Evolutionary conservation across 441 rosid species (phyloP).

Genomic region (Euphorbia corollata): DNA sequence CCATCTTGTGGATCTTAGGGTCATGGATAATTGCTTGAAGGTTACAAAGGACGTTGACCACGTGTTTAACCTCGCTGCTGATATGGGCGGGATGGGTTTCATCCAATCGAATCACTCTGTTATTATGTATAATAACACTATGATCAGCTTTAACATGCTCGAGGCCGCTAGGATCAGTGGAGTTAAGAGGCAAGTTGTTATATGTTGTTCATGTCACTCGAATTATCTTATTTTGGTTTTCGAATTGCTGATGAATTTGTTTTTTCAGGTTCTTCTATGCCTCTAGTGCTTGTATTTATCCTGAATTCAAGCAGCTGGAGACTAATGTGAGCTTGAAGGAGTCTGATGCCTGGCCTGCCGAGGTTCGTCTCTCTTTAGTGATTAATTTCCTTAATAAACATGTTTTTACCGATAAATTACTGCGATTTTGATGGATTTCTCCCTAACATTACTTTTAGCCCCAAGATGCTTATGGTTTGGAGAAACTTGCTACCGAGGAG

Average conservation of each 20-base stretch:
- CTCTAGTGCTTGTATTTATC: slow-evolving; percentile 95
- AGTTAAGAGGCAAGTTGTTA: slow-evolving; percentile 56
- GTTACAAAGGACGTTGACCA: slow-evolving; percentile 69
- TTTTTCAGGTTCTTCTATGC: slow-evolving; percentile 82
- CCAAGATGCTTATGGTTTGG: slow-evolving; percentile 99
- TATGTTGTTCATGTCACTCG: not conserved
- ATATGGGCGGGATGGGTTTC: slow-evolving; percentile 99
- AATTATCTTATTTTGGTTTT: not conserved
- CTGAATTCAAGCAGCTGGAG: slow-evolving; percentile 93
- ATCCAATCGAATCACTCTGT: slow-evolving; percentile 98
- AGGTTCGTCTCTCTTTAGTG: slow-evolving; percentile 44
- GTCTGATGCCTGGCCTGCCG: slow-evolving; percentile 99
- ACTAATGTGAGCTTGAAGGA: slow-evolving; percentile 97
- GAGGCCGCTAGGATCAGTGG: slow-evolving; percentile 92
- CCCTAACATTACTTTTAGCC: slow-evolving; percentile 48
- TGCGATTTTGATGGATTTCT: slow-evolving; percentile 8
- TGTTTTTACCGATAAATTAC: not conserved
- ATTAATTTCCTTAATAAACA: not conserved
- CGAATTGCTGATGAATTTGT: slow-evolving; percentile 10
- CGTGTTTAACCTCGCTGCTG: slow-evolving; percentile 96
- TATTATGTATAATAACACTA: slow-evolving; percentile 90
- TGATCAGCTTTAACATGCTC: slow-evolving; percentile 98
- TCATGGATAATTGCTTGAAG: slow-evolving; percentile 88
- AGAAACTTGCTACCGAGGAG: slow-evolving; percentile 96
- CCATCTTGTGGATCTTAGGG: slow-evolving; percentile 91